phyloP scores from a whole-genome alignment of 176 grass and related monocot species.

The Oryza australiensis region DNA sequence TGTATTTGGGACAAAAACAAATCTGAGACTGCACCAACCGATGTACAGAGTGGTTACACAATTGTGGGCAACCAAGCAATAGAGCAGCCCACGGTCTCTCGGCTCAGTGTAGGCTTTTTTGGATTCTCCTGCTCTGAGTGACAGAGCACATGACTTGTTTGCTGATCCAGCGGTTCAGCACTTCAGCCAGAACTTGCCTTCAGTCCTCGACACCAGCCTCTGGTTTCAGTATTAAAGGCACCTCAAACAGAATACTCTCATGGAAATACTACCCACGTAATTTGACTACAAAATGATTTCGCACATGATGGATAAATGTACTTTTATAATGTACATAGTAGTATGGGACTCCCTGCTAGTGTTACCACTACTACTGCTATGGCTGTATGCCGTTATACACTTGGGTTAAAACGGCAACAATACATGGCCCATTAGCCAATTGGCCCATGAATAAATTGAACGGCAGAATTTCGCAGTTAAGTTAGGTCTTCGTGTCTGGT shows the following conservation, averaged over 20 bases:
- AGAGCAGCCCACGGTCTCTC: background rate
- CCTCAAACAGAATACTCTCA: background rate
- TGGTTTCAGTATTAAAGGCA: background rate
- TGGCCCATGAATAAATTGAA: background rate
- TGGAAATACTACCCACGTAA: background rate
- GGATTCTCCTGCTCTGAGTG: background rate
- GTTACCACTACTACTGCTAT: too few relatives aligned
- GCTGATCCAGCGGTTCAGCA: background rate
- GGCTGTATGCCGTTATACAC: too few relatives aligned
- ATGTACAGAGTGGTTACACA: background rate
- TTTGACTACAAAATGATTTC: too few relatives aligned
- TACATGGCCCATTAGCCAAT: background rate
- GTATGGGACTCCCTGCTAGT: too few relatives aligned
- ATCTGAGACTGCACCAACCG: too few relatives aligned
- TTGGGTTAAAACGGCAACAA: too few relatives aligned
- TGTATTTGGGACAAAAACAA: too few relatives aligned
- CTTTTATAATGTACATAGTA: too few relatives aligned
- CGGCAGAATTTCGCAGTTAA: background rate
- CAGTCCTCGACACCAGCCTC: background rate
- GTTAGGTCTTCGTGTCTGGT: too few relatives aligned
- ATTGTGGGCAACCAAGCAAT: constrained; percentile 6
- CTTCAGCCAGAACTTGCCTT: background rate
- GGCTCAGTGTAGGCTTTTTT: constrained; percentile 10
- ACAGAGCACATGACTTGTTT: constrained; percentile 23
- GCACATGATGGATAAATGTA: too few relatives aligned